These are phyloP conservation scores for Podaxis rugospora DNA, from an alignment of 768 basidiomycete species.

Conservation along the genomic window DNA sequence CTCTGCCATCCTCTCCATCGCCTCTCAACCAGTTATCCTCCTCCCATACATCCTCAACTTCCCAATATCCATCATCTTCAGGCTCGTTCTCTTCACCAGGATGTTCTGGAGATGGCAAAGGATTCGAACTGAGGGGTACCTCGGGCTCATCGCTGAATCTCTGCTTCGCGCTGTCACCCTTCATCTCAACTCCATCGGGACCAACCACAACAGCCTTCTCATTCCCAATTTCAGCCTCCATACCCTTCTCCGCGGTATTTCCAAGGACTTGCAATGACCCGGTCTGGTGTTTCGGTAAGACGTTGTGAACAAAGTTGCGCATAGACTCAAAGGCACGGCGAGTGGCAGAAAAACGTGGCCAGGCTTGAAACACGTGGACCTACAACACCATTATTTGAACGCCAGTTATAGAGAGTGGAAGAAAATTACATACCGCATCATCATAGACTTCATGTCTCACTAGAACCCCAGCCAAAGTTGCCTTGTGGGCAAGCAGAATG, in stretches of 20 bases:
- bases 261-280: slow-evolving; percentile 50
- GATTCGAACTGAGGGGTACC: neutral
- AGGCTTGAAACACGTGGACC: slow-evolving; percentile 91
- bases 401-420: neutral
- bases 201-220: slow-evolving; percentile 63
- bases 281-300: slow-evolving; percentile 50
- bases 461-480: slow-evolving; percentile 77
- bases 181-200: slow-evolving; percentile 64
- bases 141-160: slow-evolving; percentile 7
- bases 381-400: slow-evolving; percentile 21
- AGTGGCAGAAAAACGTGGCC: slow-evolving; percentile 70
- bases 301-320: slow-evolving; percentile 59
- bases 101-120: neutral
- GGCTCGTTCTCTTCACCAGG: slow-evolving; percentile 11
- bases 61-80: slow-evolving; percentile 18
- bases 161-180: slow-evolving; percentile 3
- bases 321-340: slow-evolving; percentile 68
- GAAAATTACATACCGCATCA: slow-evolving; percentile 63
- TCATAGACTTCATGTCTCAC: slow-evolving; percentile 88
- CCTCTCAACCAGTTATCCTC: slow-evolving; percentile 9
- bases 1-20: slow-evolving; percentile 8
- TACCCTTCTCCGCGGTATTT: slow-evolving; percentile 47
- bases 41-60: slow-evolving; percentile 13
- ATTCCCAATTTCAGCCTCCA: slow-evolving; percentile 70
- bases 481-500: slow-evolving; percentile 89